Conservation (phyloP, 164 flowering plant genomes). For the Taxillus chinensis region DNA sequence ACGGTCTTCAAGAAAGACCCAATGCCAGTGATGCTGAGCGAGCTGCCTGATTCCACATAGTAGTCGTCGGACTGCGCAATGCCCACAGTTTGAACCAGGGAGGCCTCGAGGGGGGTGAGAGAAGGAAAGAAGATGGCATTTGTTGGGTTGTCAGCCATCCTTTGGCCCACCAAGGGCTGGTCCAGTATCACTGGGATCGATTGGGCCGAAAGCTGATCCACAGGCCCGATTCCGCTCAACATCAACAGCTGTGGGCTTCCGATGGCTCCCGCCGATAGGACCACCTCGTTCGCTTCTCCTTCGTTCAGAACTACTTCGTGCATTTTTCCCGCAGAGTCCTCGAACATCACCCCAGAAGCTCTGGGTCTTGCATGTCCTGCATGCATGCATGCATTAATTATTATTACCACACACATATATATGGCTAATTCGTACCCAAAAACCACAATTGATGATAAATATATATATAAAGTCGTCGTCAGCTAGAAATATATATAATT, state of each 20-base stretch:
- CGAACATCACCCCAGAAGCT: constrained; percentile 49
- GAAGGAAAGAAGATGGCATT: constrained; percentile 63
- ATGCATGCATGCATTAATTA: neutral
- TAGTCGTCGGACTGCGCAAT: constrained; percentile 53
- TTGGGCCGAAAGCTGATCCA: constrained; percentile 27
- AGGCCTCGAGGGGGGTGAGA: constrained; percentile 50
- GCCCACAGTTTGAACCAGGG: constrained; percentile 71
- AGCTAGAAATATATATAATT: neutral
- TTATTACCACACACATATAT: neutral
- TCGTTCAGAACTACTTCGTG: constrained; percentile 38
- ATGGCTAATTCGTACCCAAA: too few relatives aligned
- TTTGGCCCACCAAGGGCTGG: constrained; percentile 64
- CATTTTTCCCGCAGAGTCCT: constrained; percentile 26
- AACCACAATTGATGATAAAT: too few relatives aligned
- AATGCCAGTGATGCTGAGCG: too few relatives aligned
- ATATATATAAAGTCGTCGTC: too few relatives aligned
- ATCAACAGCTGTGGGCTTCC: constrained; percentile 87
- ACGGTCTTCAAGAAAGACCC: too few relatives aligned
- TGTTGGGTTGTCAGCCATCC: constrained; percentile 81
- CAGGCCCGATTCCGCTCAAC: constrained; percentile 70
- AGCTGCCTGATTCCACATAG: neutral
- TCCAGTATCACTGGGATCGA: constrained; percentile 40
- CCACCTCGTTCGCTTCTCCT: constrained; percentile 49
- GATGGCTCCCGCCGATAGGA: constrained; percentile 57
- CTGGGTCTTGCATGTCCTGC: neutral